Evolutionary conservation across 495 filamentous ascomycete species (phyloP), one percentile per base, ranked within the genome.

Genomic region (Echria macrotheca): DNA sequence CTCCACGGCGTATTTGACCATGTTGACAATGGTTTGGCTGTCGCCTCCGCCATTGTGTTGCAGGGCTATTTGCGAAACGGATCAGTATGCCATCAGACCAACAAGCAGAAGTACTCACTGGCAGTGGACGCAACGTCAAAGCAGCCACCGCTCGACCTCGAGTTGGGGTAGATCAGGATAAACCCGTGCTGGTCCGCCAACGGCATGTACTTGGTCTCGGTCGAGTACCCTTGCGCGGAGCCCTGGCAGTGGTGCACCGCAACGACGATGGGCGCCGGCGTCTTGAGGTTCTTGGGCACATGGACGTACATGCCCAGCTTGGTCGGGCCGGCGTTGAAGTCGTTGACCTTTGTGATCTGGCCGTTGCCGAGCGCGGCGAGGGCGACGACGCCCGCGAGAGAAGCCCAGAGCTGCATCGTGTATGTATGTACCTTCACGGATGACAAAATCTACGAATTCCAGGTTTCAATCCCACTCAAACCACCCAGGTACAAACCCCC

Each of bases 171-270:
- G 56, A 75, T 75, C 15, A 70, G 52, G 33, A 75, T 77, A 53
- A 69, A 78, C 9, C 65, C 66, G 38, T 78, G 67, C 12, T 58
- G 47, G 47, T 80, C 75, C 14, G 72, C 66, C 28, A 64, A 61
- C 8, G 58, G 44, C 14, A 64, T 61, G 47, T 75, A 77, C 5
- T 67, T 64, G 9, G 74, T 70, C 44, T 67, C 66, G 8, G 33
- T 55, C 41, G 69, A 80, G 65, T 78, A 82, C 4, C 56, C 64
- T 42, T 64, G 56, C 0, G 72, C 78, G 5, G 70, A 75, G 18
- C 78, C 76, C 38, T 65, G 68, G 61, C 78, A 79, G 53, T 75
- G 75, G 60, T 81, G 76, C 18, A 81, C 72, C 17, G 73, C 78
- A 0, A 81, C 73, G 38, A 81, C 60, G 44, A 81, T 75, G 17